Evolutionary conservation across 352 stramenopile genomes (phyloP), one percentile per base, ranked within the genome.

Genomic region (Pythium graminicola): DNA sequence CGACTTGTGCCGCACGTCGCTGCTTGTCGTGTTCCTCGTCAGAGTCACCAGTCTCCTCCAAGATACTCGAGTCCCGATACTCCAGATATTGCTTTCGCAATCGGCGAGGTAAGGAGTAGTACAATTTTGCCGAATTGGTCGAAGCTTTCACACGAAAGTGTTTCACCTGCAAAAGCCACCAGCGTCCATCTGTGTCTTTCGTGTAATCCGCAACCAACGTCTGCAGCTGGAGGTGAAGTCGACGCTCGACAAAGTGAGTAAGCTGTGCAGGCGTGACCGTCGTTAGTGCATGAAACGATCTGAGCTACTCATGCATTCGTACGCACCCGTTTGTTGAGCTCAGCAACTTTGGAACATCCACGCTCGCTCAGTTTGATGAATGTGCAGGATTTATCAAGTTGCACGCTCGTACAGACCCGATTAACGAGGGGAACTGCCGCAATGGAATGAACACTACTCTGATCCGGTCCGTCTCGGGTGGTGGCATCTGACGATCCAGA

Each of bases 141-240:
- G 40, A 66, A 29, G 36, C 7, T 14, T 39, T 33, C 35, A 90
- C 52, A 4, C 78, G 79, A 35, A 90, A 90, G 9, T 75, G 69
- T 44, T 93, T 93, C 32, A 93, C 70, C 29, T 93, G 81, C 3
- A 93, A 54, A 0, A 90, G 62, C 81, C 81, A 90, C 81, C 81
- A 93, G 9, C 68, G 64, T 0, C 81, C 79, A n/a, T 62, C 36
- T 2, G 53, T 35, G 57, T 93, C 81, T 64, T 89, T 90, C 10
- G 79, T 54, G 35, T 74, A 93, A 58, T 93, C 82, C 0, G 72
- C 67, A 14, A 89, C 71, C 3, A 93, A 64, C 0, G 67, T 84
- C 44, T 86, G 73, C 6, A 93, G 39, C 41, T 73, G 58, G n/a
- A 93, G 2, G 9, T 68, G 72, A 1, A 90, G 57, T 1, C 69